A percentile compares a stretch with the other conserved stretches of the same genome.
These are phyloP conservation scores for Yarrowia alimentaria DNA, from an alignment of 805 yeast genomes.

Conservation along the genomic window DNA sequence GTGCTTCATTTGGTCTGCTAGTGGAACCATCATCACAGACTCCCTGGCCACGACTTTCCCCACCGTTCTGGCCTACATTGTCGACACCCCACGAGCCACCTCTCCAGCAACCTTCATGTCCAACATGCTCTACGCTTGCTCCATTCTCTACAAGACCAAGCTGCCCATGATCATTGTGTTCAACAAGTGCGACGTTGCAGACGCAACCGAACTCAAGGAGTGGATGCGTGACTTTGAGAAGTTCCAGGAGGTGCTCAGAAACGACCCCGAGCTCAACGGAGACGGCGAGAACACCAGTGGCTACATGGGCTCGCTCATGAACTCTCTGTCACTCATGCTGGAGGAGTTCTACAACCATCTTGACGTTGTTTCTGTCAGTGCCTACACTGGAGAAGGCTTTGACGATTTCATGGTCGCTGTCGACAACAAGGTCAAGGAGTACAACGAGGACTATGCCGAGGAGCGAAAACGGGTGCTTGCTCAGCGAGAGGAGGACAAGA, in stretches of 20 bases:
- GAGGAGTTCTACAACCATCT: constrained; percentile 93
- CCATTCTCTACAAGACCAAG: constrained; percentile 91
- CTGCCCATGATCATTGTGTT: constrained; percentile 95
- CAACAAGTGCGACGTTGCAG: constrained; percentile 87
- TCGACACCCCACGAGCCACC: constrained; percentile 92
- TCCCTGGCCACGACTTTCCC: constrained; percentile 96
- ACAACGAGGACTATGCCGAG: constrained; percentile 72
- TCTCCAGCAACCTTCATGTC: constrained; percentile 97
- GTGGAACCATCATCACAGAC: constrained; percentile 94
- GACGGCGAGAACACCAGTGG: constrained; percentile 64
- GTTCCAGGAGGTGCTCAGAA: constrained; percentile 74
- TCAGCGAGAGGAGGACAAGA: constrained; percentile 74
- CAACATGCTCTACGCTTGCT: constrained; percentile 97
- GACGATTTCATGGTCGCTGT: constrained; percentile 86
- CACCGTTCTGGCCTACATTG: constrained; percentile 90
- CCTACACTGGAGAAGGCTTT: constrained; percentile 91
- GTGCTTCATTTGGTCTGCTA: constrained; percentile 97
- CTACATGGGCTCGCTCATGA: constrained; percentile 89
- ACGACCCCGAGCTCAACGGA: constrained; percentile 64
- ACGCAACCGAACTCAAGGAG: constrained; percentile 82
- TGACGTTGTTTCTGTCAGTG: constrained; percentile 89
- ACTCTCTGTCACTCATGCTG: constrained; percentile 91
- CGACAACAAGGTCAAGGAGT: constrained; percentile 83
- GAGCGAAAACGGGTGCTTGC: constrained; percentile 81
- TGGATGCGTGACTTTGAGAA: constrained; percentile 98